These are phyloP conservation scores for Infundibulicybe gibba DNA, from an alignment of 768 basidiomycete species.

Conservation along the genomic window DNA sequence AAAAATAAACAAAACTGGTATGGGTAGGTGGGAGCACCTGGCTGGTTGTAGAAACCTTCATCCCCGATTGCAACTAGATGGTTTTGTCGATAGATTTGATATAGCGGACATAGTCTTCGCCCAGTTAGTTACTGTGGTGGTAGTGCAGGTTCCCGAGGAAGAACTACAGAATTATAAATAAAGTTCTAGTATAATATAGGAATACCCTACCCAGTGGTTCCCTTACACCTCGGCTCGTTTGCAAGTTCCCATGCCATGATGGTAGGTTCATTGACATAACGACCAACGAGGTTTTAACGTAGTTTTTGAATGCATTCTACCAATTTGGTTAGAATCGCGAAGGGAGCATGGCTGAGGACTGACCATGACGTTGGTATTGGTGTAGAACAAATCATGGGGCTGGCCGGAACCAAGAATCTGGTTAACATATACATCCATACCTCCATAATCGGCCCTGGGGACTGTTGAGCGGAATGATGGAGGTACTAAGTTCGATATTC, in stretches of 20 bases:
- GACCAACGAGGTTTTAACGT: constrained; percentile 41
- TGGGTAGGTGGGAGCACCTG: constrained; percentile 42
- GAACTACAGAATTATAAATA: constrained; percentile 1
- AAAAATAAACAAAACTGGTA: constrained; percentile 40
- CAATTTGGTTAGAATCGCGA: background rate
- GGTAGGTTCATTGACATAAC: constrained; percentile 54
- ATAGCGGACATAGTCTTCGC: constrained; percentile 51
- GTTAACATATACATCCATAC: constrained; percentile 65
- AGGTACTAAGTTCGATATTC: background rate
- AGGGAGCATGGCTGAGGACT: constrained; percentile 14
- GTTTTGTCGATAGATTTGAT: constrained; percentile 64
- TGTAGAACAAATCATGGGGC: constrained; percentile 58
- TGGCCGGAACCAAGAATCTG: constrained; percentile 38
- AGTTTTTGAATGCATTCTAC: constrained; percentile 47
- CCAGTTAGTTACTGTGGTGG: constrained; percentile 53
- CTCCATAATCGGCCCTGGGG: constrained; percentile 48
- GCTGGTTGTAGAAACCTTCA: constrained; percentile 61
- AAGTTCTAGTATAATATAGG: constrained; percentile 1
- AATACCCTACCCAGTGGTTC: constrained; percentile 34
- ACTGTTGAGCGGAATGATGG: background rate
- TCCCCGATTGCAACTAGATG: constrained; percentile 63
- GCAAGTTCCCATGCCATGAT: constrained; percentile 46
- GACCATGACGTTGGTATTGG: constrained; percentile 35
- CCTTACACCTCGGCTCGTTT: constrained; percentile 43
- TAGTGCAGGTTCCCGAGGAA: constrained; percentile 33